Evolutionary conservation across 225 moss, liverwort and hornwort genomes (phyloP), one percentile per base, ranked within the genome.

Genomic region (Straminergon stramineum): DNA sequence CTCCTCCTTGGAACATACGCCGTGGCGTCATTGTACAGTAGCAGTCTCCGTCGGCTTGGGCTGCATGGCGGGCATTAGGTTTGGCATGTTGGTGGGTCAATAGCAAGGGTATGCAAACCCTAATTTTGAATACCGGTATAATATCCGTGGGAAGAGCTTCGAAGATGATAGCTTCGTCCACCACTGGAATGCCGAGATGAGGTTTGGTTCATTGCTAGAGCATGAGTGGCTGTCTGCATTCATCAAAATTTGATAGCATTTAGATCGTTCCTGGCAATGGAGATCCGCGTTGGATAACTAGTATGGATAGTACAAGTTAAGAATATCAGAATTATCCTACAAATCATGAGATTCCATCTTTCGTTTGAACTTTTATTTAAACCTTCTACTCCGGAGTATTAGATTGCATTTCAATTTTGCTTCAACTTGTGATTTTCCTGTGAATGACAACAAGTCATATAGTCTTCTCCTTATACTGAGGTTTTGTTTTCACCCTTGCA

Each of bases 1-100:
- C 5, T 90, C 92, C 41, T 90, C 92, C 61, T 84, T 92, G 10
- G 92, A 92, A 45, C 24, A 87, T 17, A 64, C 90, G 53, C 90
- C 90, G 37, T 92, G 92, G 92, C 92, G 90, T 7, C 90, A 92
- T 83, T 90, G 90, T 80, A 58, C 61, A 43, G 89, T 92, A 18
- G 89, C 92, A 10, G 86, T 89, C 89, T 90, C 75, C 68, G 88
- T 92, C 26, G 90, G 92, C 84, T 86, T 92, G 60, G 92, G 90
- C 45, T 92, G 90, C 90, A 90, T 90, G 92, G 90, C 92, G 74
- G 90, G 92, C 61, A 88, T 89, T 27, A 86, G 90, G 53, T 92
- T 92, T 22, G 92, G 92, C 58, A 86, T 92, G 66, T 60, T 86
- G 51, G 64, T 90, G 60, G 82, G 39, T 57, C 88, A 82, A 53